Base-by-base conservation (phyloP, 352 stramenopile species). In the Globisporangium abappressorium region DNA sequence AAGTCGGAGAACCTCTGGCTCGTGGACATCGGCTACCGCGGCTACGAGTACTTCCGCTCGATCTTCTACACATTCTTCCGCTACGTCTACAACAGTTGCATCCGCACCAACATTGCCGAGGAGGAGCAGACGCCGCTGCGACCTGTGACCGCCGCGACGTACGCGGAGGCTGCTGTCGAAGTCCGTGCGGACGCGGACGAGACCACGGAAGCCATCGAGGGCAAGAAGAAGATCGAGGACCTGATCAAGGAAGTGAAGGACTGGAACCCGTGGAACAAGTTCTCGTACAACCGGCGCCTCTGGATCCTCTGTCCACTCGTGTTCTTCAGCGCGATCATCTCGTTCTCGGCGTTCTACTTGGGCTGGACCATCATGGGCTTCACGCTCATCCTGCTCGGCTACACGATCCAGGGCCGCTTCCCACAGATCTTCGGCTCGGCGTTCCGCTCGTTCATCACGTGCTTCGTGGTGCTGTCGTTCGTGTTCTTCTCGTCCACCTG, bases 401-500 rank as follows among this genome's bases (percentile, higher is more conserved):
- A 88, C 70, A 89, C 85, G 11, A 95, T 96, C 66, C 89, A 96
- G 65, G 74, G 80, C 64, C 87, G 86, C 63, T 96, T 91, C 66
- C 87, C 89, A 36, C 86, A 90, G 75, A 71, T 90, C 28, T 96
- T 96, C 43, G 88, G 88, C n/a, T 71, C 80, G 26, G 88, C 88
- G 2, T 96, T 96, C 77, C 89, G 89, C 68, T 87, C 82, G 18
- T 96, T 96, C 61, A 93, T 96, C 75, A 92, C 84, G 24, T 77
- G 79, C 33, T 94, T 96, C 63, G 85, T 96, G 6, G 71, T 94
- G 49, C 54, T 96, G 8, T 94, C 86, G 43, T 94, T 94, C 57
- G 75, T 94, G 8, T 96, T 96, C 70, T 96, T 96, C 70, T 91
- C 88, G 58, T 93, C 86, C 18, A 90, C 86, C 55, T 96, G 86